Percentiles rank a stretch among this genome's conserved stretches.
These are phyloP conservation scores for Pseudozyma pruni DNA, from an alignment of 1,284 basidiomycete species.

Conservation along the genomic window DNA sequence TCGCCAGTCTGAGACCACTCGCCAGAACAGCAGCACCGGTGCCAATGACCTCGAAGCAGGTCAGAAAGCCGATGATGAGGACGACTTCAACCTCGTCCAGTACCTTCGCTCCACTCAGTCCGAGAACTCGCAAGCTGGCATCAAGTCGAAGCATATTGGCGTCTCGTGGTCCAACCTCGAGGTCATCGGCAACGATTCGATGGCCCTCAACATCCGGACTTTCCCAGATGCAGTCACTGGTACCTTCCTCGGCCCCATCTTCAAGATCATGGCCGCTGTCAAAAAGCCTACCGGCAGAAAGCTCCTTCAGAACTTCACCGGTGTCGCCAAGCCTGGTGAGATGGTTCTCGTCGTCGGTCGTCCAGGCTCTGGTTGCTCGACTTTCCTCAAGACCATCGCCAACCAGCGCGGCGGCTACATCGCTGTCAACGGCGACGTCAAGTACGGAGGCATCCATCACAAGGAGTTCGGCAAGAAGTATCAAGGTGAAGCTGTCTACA, in stretches of 20 bases:
- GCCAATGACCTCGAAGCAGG: conserved; percentile 26
- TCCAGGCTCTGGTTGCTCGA: conserved; percentile 74
- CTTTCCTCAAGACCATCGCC: conserved; percentile 72
- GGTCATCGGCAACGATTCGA: conserved; percentile 49
- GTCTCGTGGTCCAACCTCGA: conserved; percentile 54
- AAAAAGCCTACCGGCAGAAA: conserved; percentile 19
- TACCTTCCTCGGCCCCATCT: conserved; percentile 62
- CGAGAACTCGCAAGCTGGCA: conserved; percentile 70
- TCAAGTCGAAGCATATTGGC: conserved; percentile 53
- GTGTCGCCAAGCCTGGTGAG: conserved; percentile 73
- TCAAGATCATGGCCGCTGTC: conserved; percentile 60
- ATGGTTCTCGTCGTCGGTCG: conserved; percentile 73
- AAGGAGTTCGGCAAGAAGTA: conserved; percentile 71
- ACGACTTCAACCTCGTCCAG: conserved; percentile 77
- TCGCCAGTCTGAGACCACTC: conserved; percentile 18
- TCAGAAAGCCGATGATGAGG: conserved; percentile 54
- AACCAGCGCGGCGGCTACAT: conserved; percentile 69
- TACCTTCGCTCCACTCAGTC: conserved; percentile 77
- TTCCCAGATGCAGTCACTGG: conserved; percentile 67
- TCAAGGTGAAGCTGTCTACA: conserved; percentile 54
- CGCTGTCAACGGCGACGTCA: conserved; percentile 60
- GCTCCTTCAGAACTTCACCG: conserved; percentile 48
- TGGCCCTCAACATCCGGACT: conserved; percentile 54
- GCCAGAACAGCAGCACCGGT: conserved; percentile 9
- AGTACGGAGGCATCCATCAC: conserved; percentile 70